phyloP scores from a whole-genome alignment of 1,284 basidiomycete species.

The Schizophyllum commune region DNA sequence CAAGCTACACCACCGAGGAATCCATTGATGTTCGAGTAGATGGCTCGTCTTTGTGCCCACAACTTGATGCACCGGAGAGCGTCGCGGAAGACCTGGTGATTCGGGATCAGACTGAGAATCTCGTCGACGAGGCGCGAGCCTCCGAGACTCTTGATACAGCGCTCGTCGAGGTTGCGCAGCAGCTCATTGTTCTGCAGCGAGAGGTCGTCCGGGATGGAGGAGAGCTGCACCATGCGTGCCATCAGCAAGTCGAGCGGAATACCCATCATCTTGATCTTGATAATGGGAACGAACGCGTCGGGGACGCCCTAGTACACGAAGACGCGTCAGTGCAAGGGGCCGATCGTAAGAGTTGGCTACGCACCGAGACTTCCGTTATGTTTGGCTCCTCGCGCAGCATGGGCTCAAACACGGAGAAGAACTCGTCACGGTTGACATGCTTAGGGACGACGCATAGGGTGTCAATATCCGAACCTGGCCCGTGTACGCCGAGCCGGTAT shows the following conservation, averaged over 20 bases:
- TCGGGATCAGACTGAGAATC: slow-evolving; percentile 91
- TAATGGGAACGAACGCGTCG: slow-evolving; percentile 93
- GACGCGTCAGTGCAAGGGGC: slow-evolving; percentile 8
- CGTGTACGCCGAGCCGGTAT: slow-evolving; percentile 93
- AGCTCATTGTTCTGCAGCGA: slow-evolving; percentile 89
- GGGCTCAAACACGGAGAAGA: slow-evolving; percentile 87
- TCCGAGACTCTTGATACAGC: slow-evolving; percentile 91
- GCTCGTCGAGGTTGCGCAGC: slow-evolving; percentile 89
- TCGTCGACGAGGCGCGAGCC: slow-evolving; percentile 96
- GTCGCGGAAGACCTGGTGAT: slow-evolving; percentile 91
- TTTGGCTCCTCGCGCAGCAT: slow-evolving; percentile 88
- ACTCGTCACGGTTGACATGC: slow-evolving; percentile 93
- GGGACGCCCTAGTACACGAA: slow-evolving; percentile 70
- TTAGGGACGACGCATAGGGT: slow-evolving; percentile 98
- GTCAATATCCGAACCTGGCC: slow-evolving; percentile 96
- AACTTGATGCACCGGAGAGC: slow-evolving; percentile 94
- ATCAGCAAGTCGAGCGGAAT: slow-evolving; percentile 94
- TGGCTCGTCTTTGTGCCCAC: slow-evolving; percentile 95
- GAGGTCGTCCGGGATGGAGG: slow-evolving; percentile 86
- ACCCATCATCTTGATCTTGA: slow-evolving; percentile 87
- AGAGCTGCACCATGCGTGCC: slow-evolving; percentile 70
- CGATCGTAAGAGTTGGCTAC: slow-evolving; percentile 23
- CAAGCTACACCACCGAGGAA: slow-evolving; percentile 98
- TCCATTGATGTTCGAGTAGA: slow-evolving; percentile 97
- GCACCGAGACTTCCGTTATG: slow-evolving; percentile 82